Evolutionary conservation across 306 rosid species (phyloP).

Genomic region (Acacia acuminata): DNA sequence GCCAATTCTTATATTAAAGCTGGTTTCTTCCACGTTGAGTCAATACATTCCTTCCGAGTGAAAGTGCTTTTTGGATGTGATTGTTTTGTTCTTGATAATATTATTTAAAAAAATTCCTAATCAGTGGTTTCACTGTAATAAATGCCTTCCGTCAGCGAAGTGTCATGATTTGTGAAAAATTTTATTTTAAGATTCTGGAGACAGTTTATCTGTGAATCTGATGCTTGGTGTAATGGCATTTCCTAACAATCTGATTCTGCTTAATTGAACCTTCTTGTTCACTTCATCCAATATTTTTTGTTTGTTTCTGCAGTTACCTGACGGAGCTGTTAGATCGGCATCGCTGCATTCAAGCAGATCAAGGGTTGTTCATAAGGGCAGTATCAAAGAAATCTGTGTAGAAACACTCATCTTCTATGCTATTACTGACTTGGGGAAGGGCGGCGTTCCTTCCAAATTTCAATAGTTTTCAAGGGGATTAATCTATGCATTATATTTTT

Average conservation of each 20-base stretch:
- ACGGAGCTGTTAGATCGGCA: constrained; percentile 49
- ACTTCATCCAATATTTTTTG: constrained; percentile 29
- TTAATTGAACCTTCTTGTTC: constrained; percentile 17
- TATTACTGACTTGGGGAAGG: constrained; percentile 10
- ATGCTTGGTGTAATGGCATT: constrained; percentile 2
- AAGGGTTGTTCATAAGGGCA: constrained; percentile 31
- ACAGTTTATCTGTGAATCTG: constrained; percentile 19
- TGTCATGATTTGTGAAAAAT: constrained; percentile 1
- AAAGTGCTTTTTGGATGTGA: constrained; percentile 16
- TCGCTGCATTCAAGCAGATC: constrained; percentile 34
- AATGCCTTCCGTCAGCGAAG: not conserved
- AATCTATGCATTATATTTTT: constrained; percentile 27
- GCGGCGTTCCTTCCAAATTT: constrained; percentile 16
- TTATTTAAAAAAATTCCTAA: not conserved
- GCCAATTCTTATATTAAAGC: constrained; percentile 17
- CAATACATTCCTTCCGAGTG: not conserved
- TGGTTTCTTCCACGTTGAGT: constrained; percentile 2
- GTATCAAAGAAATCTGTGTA: constrained; percentile 19
- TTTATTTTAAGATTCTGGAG: not conserved
- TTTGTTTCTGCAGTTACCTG: constrained; percentile 76
- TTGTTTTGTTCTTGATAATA: not conserved
- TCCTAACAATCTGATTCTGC: constrained; percentile 3
- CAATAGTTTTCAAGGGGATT: constrained; percentile 1
- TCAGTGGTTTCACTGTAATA: constrained; percentile 16
- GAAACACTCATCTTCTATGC: constrained; percentile 23